phyloP scores from a whole-genome alignment of 2,329 filamentous ascomycete genomes.

The Cladorrhinum sp. region DNA sequence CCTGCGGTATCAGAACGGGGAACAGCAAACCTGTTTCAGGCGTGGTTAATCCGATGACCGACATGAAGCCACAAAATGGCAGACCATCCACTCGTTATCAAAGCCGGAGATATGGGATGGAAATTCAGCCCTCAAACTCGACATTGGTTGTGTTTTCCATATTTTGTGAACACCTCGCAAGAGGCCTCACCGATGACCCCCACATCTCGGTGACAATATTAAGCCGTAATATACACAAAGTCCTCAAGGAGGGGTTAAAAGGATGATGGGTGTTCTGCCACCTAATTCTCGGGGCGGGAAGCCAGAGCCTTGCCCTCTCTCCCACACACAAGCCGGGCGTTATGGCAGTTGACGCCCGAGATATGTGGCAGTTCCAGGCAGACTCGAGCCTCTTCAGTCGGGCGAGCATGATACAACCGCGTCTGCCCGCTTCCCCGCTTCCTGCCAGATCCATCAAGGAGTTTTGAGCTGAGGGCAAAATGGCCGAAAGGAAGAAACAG shows the following conservation, averaged over 20 bases:
- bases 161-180: not conserved
- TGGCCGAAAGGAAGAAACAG: not conserved
- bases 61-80: not conserved
- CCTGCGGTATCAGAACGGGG: no score
- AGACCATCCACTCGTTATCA: not conserved
- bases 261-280: not conserved
- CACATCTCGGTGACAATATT: not conserved
- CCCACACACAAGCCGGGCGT: not conserved
- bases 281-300: not conserved
- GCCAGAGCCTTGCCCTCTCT: not conserved
- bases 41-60: not conserved
- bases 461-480: not conserved
- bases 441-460: not conserved
- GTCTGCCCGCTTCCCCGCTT: not conserved
- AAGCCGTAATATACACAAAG: not conserved
- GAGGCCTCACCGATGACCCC: not conserved
- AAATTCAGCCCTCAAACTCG: not conserved
- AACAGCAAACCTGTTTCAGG: not conserved
- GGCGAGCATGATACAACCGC: not conserved
- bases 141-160: no score
- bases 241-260: not conserved
- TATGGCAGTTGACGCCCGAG: not conserved
- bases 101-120: not conserved
- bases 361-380: not conserved
- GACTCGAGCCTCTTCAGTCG: not conserved